Conservation (phyloP, 2,329 filamentous ascomycete species). For the Aciculosporium take region DNA sequence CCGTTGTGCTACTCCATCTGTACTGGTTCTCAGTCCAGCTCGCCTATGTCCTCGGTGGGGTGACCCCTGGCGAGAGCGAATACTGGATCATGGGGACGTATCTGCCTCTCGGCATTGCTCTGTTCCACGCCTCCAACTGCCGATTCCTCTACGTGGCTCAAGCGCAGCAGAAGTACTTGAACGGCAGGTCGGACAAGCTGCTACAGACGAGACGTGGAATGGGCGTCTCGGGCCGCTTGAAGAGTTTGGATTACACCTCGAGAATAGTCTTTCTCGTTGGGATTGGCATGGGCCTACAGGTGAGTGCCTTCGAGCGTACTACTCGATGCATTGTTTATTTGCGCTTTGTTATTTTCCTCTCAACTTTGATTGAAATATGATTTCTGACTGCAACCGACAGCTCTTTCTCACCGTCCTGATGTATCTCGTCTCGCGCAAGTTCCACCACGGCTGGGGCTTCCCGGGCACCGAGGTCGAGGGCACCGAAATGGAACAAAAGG, state of each 20-base stretch:
- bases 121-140: constrained; percentile 50
- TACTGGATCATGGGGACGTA: constrained; percentile 54
- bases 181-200: not conserved
- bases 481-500: constrained; percentile 29
- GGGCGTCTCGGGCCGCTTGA: constrained; percentile 17
- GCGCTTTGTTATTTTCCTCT: not conserved
- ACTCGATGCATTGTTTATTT: too few species aligned
- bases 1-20: constrained; percentile 25
- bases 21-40: constrained; percentile 27
- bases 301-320: too few species aligned
- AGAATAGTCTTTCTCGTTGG: constrained; percentile 34
- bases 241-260: constrained; percentile 25
- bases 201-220: constrained; percentile 8
- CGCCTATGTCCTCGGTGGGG: constrained; percentile 20
- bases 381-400: constrained; percentile 20
- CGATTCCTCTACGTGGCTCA: constrained; percentile 44
- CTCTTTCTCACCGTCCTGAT: constrained; percentile 41
- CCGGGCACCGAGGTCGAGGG: constrained; percentile 44
- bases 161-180: constrained; percentile 26
- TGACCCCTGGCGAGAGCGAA: constrained; percentile 34
- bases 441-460: constrained; percentile 34
- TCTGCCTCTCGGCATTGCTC: constrained; percentile 47
- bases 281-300: constrained; percentile 41
- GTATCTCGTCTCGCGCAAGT: constrained; percentile 37
- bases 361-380: not conserved